phyloP scores from a whole-genome alignment of 352 stramenopile genomes.

The Globisporangium apiculatum region DNA sequence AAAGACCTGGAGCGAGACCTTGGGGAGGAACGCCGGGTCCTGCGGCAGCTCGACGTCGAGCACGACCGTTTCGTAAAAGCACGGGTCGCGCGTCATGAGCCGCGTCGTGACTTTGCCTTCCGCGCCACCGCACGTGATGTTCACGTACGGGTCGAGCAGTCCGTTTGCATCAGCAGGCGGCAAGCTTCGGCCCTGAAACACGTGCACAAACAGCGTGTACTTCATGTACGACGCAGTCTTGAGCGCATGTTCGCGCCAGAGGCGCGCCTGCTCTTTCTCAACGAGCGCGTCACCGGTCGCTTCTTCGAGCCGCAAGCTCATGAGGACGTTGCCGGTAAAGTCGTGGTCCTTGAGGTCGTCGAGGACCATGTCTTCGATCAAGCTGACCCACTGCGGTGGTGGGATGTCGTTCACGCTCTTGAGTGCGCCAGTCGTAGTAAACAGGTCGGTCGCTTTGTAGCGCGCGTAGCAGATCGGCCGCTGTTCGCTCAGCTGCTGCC shows the following conservation, averaged over 20 bases:
- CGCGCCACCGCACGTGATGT: slow-evolving; percentile 73
- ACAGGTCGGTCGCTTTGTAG: slow-evolving; percentile 63
- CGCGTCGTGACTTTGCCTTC: slow-evolving; percentile 53
- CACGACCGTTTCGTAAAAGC: slow-evolving; percentile 79
- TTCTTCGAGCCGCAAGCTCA: slow-evolving; percentile 62
- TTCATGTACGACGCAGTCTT: slow-evolving; percentile 61
- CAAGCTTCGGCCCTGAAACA: slow-evolving; percentile 73
- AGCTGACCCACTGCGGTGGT: slow-evolving; percentile 54
- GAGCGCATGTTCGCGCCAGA: slow-evolving; percentile 48
- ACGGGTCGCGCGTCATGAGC: slow-evolving; percentile 65
- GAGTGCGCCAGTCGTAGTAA: slow-evolving; percentile 27
- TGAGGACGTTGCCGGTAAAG: slow-evolving; percentile 78
- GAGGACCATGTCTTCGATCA: slow-evolving; percentile 73
- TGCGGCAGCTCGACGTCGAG: slow-evolving; percentile 75
- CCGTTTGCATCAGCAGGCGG: slow-evolving; percentile 71
- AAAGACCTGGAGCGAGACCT: slow-evolving; percentile 68
- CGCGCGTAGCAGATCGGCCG: slow-evolving; percentile 78
- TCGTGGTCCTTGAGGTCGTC: slow-evolving; percentile 76
- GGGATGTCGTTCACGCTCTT: slow-evolving; percentile 28
- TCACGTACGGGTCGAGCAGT: slow-evolving; percentile 76
- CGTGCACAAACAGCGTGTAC: slow-evolving; percentile 77
- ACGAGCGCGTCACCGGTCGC: slow-evolving; percentile 25
- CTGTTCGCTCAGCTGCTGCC: slow-evolving; percentile 43
- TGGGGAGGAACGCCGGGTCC: slow-evolving; percentile 50
- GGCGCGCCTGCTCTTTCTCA: slow-evolving; percentile 29